A percentile compares a stretch with the other conserved stretches of the same genome.
Evolutionary conservation across 2,329 filamentous ascomycete species (phyloP).

Genomic region (Pestalotiopsis sp.): DNA sequence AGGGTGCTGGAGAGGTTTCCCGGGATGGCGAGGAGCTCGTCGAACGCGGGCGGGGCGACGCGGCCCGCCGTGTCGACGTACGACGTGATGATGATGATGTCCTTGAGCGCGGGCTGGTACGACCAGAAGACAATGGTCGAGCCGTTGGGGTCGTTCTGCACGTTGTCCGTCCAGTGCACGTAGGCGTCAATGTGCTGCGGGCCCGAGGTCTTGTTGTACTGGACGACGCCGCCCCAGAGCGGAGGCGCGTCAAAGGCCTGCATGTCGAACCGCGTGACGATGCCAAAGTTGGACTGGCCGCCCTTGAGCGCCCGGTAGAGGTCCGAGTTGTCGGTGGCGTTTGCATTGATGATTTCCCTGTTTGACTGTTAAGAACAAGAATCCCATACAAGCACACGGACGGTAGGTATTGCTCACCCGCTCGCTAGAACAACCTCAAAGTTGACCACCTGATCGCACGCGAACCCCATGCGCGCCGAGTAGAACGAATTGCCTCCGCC

Average conservation of each 20-base stretch:
- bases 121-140: conserved; percentile 21
- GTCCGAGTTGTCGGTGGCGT: conserved; percentile 37
- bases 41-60: conserved; percentile 15
- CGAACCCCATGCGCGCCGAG: conserved; percentile 39
- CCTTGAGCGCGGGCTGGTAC: conserved; percentile 15
- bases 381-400: background rate
- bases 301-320: conserved; percentile 48
- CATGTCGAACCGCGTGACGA: conserved; percentile 35
- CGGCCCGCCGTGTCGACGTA: conserved; percentile 18
- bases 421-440: conserved; percentile 46
- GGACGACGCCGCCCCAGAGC: conserved; percentile 21
- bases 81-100: conserved; percentile 17
- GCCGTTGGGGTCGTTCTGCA: conserved; percentile 16
- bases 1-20: conserved; percentile 15
- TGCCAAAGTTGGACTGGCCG: conserved; percentile 47
- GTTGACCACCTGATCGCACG: conserved; percentile 45
- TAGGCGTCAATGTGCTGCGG: conserved; percentile 20
- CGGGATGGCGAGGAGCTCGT: conserved; percentile 18
- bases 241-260: conserved; percentile 19
- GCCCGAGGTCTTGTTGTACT: conserved; percentile 15
- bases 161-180: conserved; percentile 19
- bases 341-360: conserved; percentile 40
- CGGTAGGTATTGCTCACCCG: conserved; percentile 24
- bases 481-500: conserved; percentile 29
- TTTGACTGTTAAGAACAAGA: background rate